Evolutionary conservation across 2,329 filamentous ascomycete genomes (phyloP).

Genomic region (Ramularia endophylla): DNA sequence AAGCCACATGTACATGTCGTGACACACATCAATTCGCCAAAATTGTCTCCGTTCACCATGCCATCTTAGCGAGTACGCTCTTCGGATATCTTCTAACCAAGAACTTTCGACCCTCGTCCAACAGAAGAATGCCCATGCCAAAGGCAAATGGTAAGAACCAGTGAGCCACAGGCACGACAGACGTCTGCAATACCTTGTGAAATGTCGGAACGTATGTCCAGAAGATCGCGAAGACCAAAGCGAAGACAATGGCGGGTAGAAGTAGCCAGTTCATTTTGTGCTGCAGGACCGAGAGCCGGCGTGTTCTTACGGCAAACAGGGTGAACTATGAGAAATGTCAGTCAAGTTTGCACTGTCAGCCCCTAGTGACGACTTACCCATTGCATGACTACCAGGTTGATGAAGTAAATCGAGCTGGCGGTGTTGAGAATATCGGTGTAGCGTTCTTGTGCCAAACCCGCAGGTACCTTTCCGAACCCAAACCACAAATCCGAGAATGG

Average conservation of each 20-base stretch:
- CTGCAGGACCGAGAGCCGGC: constrained; percentile 59
- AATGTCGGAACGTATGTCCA: constrained; percentile 59
- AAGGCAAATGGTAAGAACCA: constrained; percentile 74
- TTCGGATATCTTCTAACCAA: constrained; percentile 54
- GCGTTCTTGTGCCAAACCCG: constrained; percentile 46
- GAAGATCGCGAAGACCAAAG: constrained; percentile 63
- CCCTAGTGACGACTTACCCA: constrained; percentile 20
- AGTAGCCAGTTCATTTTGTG: constrained; percentile 67
- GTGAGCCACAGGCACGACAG: constrained; percentile 61
- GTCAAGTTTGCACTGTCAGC: background rate
- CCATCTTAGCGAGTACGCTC: constrained; percentile 52
- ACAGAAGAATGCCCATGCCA: constrained; percentile 55
- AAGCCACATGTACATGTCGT: too few relatives aligned
- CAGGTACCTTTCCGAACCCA: constrained; percentile 51
- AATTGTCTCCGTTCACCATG: constrained; percentile 49
- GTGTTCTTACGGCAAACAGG: constrained; percentile 60
- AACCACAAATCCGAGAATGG: constrained; percentile 65
- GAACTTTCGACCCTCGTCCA: constrained; percentile 64
- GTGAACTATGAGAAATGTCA: constrained; percentile 59
- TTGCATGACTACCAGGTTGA: constrained; percentile 73
- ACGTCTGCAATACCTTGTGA: constrained; percentile 56
- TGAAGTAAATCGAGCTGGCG: constrained; percentile 70
- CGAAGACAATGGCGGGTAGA: constrained; percentile 64
- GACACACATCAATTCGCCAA: too few relatives aligned
- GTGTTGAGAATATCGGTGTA: constrained; percentile 54